Percentiles rank a stretch among this genome's conserved stretches.
phyloP scores from a whole-genome alignment of 306 rosid species.

The Morella rubra region DNA sequence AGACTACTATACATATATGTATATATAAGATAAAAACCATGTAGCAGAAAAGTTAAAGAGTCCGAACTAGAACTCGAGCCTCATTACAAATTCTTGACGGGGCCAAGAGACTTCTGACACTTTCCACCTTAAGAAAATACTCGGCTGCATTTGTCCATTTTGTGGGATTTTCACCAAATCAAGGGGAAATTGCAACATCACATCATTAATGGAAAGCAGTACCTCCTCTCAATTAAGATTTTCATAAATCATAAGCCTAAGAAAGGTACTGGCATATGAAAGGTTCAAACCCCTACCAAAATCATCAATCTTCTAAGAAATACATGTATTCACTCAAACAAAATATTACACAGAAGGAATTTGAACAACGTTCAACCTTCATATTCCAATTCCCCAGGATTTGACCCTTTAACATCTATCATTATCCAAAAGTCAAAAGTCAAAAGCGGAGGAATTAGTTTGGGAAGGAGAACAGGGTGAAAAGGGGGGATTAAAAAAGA shows the following conservation, averaged over 20 bases:
- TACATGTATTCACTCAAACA: constrained; percentile 31
- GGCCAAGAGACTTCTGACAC: neutral
- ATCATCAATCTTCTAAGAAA: constrained; percentile 16
- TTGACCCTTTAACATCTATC: constrained; percentile 27
- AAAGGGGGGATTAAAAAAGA: neutral
- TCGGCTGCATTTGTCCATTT: too few relatives aligned
- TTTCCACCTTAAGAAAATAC: neutral
- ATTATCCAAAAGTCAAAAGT: constrained; percentile 25
- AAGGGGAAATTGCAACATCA: too few relatives aligned
- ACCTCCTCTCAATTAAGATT: neutral
- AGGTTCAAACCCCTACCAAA: constrained; percentile 4
- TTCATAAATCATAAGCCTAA: neutral
- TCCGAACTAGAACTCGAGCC: too few relatives aligned
- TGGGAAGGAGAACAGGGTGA: neutral
- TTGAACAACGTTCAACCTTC: constrained; percentile 32
- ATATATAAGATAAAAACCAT: too few relatives aligned
- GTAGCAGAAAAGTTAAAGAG: too few relatives aligned
- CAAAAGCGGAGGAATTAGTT: neutral
- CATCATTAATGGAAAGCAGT: neutral
- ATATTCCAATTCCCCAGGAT: constrained; percentile 29
- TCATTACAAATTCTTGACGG: neutral
- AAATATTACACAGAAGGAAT: constrained; percentile 42
- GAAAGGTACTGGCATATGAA: neutral
- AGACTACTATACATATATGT: too few relatives aligned
- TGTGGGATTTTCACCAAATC: too few relatives aligned